Conservation (phyloP, 2,329 filamentous ascomycete species). For the Colletotrichum orbiculare region DNA sequence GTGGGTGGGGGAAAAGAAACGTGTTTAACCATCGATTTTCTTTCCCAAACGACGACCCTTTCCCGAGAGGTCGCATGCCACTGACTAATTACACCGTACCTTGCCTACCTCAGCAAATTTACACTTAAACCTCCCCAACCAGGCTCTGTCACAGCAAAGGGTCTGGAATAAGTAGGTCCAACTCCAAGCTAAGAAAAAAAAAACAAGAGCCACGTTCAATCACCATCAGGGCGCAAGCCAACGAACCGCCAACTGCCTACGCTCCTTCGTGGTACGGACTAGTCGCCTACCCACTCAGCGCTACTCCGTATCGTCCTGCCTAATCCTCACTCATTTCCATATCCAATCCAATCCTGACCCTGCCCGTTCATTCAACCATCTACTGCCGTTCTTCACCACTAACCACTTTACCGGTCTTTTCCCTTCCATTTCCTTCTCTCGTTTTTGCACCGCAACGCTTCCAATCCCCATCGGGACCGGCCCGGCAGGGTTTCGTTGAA, state of each 20-base stretch:
- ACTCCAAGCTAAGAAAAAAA: not conserved
- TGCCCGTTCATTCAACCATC: not conserved
- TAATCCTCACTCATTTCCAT: not conserved
- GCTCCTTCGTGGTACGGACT: slow-evolving; percentile 3
- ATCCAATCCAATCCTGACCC: no score
- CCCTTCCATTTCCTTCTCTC: not conserved
- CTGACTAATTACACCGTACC: no score
- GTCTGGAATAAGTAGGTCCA: slow-evolving; percentile 8
- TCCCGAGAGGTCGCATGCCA: no score
- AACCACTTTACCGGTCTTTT: not conserved
- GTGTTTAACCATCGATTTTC: not conserved
- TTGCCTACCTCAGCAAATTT: no score
- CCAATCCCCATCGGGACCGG: slow-evolving; percentile 4
- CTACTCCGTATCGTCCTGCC: not conserved
- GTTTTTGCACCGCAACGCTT: slow-evolving; percentile 2
- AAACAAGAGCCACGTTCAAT: not conserved
- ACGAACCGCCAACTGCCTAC: slow-evolving; percentile 10
- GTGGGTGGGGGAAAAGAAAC: no score
- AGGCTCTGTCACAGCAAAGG: slow-evolving; percentile 2
- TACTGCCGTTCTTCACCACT: not conserved
- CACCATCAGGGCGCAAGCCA: not conserved
- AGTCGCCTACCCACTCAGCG: no score
- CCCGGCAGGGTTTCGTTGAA: slow-evolving; percentile 27
- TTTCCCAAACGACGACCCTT: slow-evolving; percentile 6
- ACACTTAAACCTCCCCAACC: no score